Base-by-base conservation (phyloP, 257 asterid species). In the Anisodus acutangulus region DNA sequence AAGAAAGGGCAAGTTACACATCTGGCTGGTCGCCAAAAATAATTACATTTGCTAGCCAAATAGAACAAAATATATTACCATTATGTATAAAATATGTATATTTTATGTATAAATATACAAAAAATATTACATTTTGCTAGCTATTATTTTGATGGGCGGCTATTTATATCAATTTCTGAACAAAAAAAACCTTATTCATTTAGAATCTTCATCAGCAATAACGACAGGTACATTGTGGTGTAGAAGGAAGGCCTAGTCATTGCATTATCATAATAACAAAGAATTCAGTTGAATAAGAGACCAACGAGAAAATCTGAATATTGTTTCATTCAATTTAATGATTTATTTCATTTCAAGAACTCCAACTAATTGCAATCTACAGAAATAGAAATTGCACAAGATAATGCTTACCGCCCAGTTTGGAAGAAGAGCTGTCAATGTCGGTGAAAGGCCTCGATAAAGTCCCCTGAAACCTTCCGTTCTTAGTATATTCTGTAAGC, bases 391-490 rank as follows among this genome's bases (percentile, higher is more conserved):
- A 58, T 54, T 79, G n/a, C 78, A 79, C 26, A 86, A 80, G 79
- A 85, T 5, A 85, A 84, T 81, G 89, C 97, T 92, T 88, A 97
- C 99, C 76, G 99, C 99, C 99, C 99, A 97, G 88, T 93, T 97
- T 1, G 99, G 99, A 91, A 97, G 99, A 81, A 97, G 90, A 83
- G 98, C 99, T 41, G 94, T 82, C 89, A 97, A 71, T 79, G 98
- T 95, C 57, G 99, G 98, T 74, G 99, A 92, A 85, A 97, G 99
- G 69, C 99, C 99, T 49, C 98, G 98, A 88, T 97, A 97, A 82
- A 97, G 93, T 79, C 99, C 99, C 92, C 88, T 90, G 62, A 91
- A 59, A 72, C 99, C 99, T 91, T 97, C 98, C 13, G 87, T 89
- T 43, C 88, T 89, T 82, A 97, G 85, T 60, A 97, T 93, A 83